Conservation (phyloP, 2,329 filamentous ascomycete genomes). For the Aotearoamyces nothofagi region DNA sequence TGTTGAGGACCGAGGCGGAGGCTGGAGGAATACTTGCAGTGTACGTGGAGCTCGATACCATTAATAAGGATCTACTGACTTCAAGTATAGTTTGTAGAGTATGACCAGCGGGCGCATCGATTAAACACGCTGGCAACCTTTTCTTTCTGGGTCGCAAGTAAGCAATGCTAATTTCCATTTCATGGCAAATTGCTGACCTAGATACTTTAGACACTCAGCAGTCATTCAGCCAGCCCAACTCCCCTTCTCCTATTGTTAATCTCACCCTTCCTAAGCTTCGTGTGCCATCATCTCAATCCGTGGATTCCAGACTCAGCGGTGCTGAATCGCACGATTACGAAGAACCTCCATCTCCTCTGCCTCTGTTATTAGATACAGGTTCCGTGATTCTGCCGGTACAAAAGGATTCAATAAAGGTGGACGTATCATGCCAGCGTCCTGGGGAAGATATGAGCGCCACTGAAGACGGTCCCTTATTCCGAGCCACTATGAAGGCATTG, state of each 20-base stretch:
- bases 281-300: slow-evolving; percentile 74
- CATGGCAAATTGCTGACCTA: slow-evolving; percentile 13
- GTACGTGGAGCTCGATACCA: slow-evolving; percentile 29
- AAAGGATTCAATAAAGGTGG: slow-evolving; percentile 52
- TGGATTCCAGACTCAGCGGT: slow-evolving; percentile 68
- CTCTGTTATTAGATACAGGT: slow-evolving; percentile 22
- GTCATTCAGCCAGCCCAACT: slow-evolving; percentile 40
- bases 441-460: slow-evolving; percentile 71
- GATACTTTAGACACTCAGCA: slow-evolving; percentile 13
- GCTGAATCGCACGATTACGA: slow-evolving; percentile 40
- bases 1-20: slow-evolving; percentile 68
- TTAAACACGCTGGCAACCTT: slow-evolving; percentile 83
- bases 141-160: slow-evolving; percentile 87
- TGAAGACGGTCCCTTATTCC: slow-evolving; percentile 89
- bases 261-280: slow-evolving; percentile 60
- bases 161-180: slow-evolving; percentile 19
- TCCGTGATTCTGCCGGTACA: slow-evolving; percentile 4
- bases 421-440: slow-evolving; percentile 73
- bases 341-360: slow-evolving; percentile 39
- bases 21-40: slow-evolving; percentile 93
- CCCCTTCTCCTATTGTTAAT: slow-evolving; percentile 53
- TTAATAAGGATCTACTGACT: slow-evolving; percentile 8
- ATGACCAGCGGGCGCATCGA: slow-evolving; percentile 82
- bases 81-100: slow-evolving; percentile 70
- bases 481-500: slow-evolving; percentile 89